Evolutionary conservation across 225 moss, liverwort and hornwort genomes (phyloP).

Genomic region (Ulota crispa): DNA sequence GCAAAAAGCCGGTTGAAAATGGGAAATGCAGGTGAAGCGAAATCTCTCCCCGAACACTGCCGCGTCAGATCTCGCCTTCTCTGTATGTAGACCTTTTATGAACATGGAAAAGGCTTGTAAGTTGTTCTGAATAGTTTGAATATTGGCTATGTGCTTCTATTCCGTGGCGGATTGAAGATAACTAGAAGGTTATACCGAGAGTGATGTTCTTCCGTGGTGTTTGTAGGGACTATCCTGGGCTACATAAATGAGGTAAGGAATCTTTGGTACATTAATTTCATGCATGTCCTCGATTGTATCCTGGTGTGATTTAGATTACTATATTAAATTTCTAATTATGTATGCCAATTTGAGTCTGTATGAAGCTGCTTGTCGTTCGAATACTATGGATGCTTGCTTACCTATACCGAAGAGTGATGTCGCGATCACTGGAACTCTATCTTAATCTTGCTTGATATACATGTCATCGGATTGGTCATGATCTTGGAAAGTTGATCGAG

Average conservation of each 20-base stretch:
- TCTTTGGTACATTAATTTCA: neutral
- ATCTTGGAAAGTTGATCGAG: neutral
- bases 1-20: too few species aligned
- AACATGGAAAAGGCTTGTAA: neutral
- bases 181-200: neutral
- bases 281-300: neutral
- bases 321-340: neutral
- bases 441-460: neutral
- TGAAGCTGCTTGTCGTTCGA: neutral
- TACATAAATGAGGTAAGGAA: slow-evolving; percentile 76
- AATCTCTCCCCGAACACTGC: too few species aligned
- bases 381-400: neutral
- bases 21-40: too few species aligned
- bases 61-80: neutral
- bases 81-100: neutral
- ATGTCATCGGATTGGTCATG: neutral
- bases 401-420: neutral
- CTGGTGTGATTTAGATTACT: neutral
- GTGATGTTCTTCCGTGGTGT: slow-evolving; percentile 7
- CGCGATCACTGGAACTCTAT: neutral
- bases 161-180: neutral
- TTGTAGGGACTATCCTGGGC: slow-evolving; percentile 64
- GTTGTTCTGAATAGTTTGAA: neutral
- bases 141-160: neutral
- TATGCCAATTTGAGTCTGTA: neutral